phyloP scores from a whole-genome alignment of 1,284 basidiomycete genomes.

The Peniophora sp. region DNA sequence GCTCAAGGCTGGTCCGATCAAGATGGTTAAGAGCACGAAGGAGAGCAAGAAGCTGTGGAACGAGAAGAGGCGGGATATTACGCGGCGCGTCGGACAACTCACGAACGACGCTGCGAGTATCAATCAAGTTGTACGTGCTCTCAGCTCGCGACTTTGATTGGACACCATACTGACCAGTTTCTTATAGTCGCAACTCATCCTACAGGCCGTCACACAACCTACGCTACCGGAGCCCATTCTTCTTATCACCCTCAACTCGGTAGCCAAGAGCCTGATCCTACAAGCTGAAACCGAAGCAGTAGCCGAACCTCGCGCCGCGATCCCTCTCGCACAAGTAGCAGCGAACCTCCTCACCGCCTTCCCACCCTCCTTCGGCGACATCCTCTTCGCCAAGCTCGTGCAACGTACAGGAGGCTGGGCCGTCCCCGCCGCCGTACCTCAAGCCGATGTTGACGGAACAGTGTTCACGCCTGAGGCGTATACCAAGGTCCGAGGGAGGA shows the following conservation, averaged over 20 bases:
- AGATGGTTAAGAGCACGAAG: constrained; percentile 59
- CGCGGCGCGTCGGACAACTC: constrained; percentile 86
- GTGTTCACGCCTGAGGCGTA: constrained; percentile 45
- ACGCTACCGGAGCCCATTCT: constrained; percentile 45
- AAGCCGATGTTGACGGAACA: constrained; percentile 35
- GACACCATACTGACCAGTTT: constrained; percentile 6
- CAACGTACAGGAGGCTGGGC: constrained; percentile 75
- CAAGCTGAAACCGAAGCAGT: constrained; percentile 95
- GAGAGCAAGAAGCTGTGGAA: constrained; percentile 49
- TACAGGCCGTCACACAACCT: constrained; percentile 37
- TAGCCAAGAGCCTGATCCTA: constrained; percentile 82
- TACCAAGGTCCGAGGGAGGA: constrained; percentile 65
- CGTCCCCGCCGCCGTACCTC: constrained; percentile 47
- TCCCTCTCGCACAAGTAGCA: constrained; percentile 76
- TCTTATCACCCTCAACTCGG: constrained; percentile 75
- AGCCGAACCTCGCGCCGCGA: constrained; percentile 80
- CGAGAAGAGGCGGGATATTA: constrained; percentile 75
- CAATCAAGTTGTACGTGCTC: constrained; percentile 55
- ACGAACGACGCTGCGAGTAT: constrained; percentile 76
- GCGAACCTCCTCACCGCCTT: constrained; percentile 60
- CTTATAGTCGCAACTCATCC: constrained; percentile 56
- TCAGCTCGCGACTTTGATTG: neutral
- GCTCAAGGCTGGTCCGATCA: constrained; percentile 74
- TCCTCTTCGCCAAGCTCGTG: constrained; percentile 81
- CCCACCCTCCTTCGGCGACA: constrained; percentile 48